Percentiles rank a stretch among this genome's conserved stretches.
phyloP scores from a whole-genome alignment of 2,329 filamentous ascomycete genomes.

The Phaeophleospora eucalypticola region DNA sequence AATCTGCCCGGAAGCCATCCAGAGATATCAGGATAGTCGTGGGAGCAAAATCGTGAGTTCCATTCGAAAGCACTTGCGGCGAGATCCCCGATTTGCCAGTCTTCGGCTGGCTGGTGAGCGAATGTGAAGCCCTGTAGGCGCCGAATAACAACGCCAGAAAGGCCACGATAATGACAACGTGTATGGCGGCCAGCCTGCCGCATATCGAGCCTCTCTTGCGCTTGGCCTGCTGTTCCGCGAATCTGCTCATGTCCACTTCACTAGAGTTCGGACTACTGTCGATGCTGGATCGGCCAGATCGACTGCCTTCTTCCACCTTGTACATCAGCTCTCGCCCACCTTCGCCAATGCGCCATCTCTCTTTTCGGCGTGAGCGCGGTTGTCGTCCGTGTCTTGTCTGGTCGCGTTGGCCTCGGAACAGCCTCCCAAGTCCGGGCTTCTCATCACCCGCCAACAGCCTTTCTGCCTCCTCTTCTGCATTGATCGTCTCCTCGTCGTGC shows the following conservation, averaged over 20 bases:
- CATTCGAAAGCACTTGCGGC: constrained; percentile 58
- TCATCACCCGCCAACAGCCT: constrained; percentile 34
- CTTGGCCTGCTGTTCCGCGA: constrained; percentile 49
- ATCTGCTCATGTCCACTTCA: constrained; percentile 44
- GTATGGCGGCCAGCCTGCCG: constrained; percentile 39
- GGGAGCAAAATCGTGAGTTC: constrained; percentile 80
- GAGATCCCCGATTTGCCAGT: constrained; percentile 7
- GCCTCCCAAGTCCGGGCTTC: constrained; percentile 10
- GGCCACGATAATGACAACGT: constrained; percentile 47
- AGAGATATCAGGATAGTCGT: constrained; percentile 92
- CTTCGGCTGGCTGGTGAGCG: constrained; percentile 1
- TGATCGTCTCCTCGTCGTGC: constrained; percentile 39
- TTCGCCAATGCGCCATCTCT: constrained; percentile 46
- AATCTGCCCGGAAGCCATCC: constrained; percentile 94
- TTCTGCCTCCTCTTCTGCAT: constrained; percentile 46
- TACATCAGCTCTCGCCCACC: constrained; percentile 77
- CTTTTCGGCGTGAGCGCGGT: constrained; percentile 25
- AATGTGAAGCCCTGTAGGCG: constrained; percentile 53
- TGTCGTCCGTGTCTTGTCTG: constrained; percentile 12
- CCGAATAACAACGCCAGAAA: constrained; percentile 55
- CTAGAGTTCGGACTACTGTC: constrained; percentile 34
- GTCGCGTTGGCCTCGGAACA: not conserved
- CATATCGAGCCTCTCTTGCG: constrained; percentile 32
- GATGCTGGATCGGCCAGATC: constrained; percentile 38
- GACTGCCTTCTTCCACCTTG: constrained; percentile 82